phyloP scores from a whole-genome alignment of 192 early-diverging fungal genomes.

The Backusella tarrabulga region DNA sequence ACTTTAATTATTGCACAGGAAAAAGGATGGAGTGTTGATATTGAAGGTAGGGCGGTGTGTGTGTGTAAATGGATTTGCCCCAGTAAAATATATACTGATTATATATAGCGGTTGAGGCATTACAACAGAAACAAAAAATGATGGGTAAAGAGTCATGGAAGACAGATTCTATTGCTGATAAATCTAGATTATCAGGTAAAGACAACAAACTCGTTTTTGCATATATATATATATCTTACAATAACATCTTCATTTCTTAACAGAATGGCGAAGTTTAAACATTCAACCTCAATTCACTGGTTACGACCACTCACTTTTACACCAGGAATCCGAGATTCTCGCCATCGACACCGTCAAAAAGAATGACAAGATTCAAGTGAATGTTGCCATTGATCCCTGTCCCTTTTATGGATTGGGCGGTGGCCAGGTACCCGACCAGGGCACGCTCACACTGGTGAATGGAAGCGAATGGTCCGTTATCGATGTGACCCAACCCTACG shows the following conservation, averaged over 20 bases:
- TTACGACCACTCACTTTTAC: conserved; percentile 43
- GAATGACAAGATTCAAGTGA: conserved; percentile 38
- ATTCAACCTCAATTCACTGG: conserved; percentile 49
- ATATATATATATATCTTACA: not conserved
- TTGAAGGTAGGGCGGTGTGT: conserved; percentile 21
- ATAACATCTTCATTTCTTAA: not conserved
- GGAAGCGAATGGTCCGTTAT: conserved; percentile 43
- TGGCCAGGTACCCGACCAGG: conserved; percentile 53
- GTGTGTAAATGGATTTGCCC: not conserved
- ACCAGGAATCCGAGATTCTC: conserved; percentile 39
- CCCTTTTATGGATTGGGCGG: conserved; percentile 63
- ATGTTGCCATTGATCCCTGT: conserved; percentile 53
- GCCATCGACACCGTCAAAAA: conserved; percentile 33
- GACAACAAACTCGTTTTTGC: not conserved
- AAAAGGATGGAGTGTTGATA: conserved; percentile 55
- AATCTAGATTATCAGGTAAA: conserved; percentile 32
- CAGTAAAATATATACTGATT: not conserved
- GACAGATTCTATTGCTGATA: conserved; percentile 17
- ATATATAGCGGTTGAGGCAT: conserved; percentile 37
- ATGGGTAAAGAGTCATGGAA: conserved; percentile 52
- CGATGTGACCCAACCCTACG: conserved; percentile 51
- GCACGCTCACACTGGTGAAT: conserved; percentile 37
- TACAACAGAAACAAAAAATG: conserved; percentile 44
- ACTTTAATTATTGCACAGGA: conserved; percentile 53
- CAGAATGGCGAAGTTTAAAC: conserved; percentile 32